Evolutionary conservation across 306 rosid genomes (phyloP).

Genomic region (Vicia faba): DNA sequence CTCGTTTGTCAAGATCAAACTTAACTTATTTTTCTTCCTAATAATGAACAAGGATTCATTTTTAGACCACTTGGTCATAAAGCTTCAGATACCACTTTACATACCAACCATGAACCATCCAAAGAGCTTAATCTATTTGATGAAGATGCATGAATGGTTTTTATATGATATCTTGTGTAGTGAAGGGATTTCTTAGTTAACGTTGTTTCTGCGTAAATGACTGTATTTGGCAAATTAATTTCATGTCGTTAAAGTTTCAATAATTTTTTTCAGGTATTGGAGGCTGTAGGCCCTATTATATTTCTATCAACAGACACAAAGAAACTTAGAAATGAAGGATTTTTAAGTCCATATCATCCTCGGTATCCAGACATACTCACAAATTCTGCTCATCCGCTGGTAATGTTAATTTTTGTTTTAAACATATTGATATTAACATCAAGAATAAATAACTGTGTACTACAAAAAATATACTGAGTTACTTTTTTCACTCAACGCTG

Average conservation of each 20-base stretch:
- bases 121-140: constrained; percentile 7
- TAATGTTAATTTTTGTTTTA: constrained; percentile 39
- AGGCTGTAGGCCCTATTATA: constrained; percentile 95
- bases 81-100: neutral
- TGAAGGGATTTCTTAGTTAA: constrained; percentile 25
- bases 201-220: constrained; percentile 29
- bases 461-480: constrained; percentile 31
- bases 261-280: constrained; percentile 72
- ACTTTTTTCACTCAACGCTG: constrained; percentile 33
- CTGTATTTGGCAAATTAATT: constrained; percentile 33
- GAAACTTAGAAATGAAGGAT: constrained; percentile 97
- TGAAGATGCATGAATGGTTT: constrained; percentile 8
- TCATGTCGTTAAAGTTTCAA: constrained; percentile 17
- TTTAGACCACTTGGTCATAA: constrained; percentile 1
- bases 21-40: constrained; percentile 19
- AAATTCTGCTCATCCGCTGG: constrained; percentile 98
- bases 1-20: constrained; percentile 17
- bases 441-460: constrained; percentile 32
- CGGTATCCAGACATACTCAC: constrained; percentile 99
- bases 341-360: constrained; percentile 97
- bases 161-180: neutral
- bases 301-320: constrained; percentile 95
- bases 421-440: constrained; percentile 31
- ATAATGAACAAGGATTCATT: neutral
- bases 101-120: neutral